Conservation (phyloP, 441 rosid species). For the Jatropha podagrica region DNA sequence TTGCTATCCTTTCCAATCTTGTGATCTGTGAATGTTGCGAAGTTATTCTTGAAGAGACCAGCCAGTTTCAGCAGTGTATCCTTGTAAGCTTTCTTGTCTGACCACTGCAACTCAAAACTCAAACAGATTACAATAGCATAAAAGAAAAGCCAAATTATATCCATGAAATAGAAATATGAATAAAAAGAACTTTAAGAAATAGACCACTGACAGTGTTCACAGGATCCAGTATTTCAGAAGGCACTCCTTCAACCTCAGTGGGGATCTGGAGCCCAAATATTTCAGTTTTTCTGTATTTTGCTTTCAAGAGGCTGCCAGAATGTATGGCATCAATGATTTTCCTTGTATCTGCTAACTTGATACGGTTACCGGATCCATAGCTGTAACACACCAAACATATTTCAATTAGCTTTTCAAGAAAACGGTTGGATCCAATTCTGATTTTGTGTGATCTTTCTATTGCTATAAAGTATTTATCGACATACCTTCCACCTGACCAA, state of each 20-base stretch:
- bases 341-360: constrained; percentile 84
- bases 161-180: not conserved
- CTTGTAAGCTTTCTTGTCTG: constrained; percentile 46
- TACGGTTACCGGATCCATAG: constrained; percentile 82
- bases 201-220: constrained; percentile 61
- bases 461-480: not conserved
- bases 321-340: constrained; percentile 94
- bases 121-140: constrained; percentile 3
- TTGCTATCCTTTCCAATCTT: constrained; percentile 46
- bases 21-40: constrained; percentile 39
- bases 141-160: too few species aligned
- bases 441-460: not conserved
- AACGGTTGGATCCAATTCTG: not conserved
- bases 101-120: constrained; percentile 47
- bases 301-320: constrained; percentile 73
- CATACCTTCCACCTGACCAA: constrained; percentile 95
- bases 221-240: constrained; percentile 82
- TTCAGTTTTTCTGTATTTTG: constrained; percentile 65
- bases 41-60: constrained; percentile 50
- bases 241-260: constrained; percentile 68
- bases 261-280: constrained; percentile 91
- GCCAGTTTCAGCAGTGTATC: constrained; percentile 51
- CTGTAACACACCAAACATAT: constrained; percentile 37
- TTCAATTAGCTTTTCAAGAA: not conserved
- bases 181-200: not conserved